Evolutionary conservation across 1,284 basidiomycete genomes (phyloP).

Genomic region (Cryptococcus maquisensis): DNA sequence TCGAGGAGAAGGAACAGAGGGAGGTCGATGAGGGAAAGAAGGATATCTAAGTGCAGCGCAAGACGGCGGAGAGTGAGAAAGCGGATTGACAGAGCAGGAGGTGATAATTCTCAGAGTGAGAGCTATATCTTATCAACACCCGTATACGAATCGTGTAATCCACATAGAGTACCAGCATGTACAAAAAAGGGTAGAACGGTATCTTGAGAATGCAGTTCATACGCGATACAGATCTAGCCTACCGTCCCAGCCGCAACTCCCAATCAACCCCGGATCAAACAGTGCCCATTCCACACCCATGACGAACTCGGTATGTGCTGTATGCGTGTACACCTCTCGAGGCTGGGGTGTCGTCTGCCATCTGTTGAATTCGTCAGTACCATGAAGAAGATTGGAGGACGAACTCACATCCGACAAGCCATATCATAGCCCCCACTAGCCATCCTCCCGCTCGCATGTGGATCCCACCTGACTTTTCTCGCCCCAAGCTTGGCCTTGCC

Average conservation of each 20-base stretch:
- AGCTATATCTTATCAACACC: too few species aligned
- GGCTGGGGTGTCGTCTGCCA: conserved; percentile 49
- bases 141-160: too few species aligned
- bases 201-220: neutral
- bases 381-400: neutral
- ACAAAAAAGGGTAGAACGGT: too few species aligned
- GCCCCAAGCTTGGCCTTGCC: conserved; percentile 53
- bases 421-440: conserved; percentile 69
- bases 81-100: neutral
- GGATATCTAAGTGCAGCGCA: conserved; percentile 20
- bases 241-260: conserved; percentile 86
- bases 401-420: conserved; percentile 80
- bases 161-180: too few species aligned
- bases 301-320: conserved; percentile 90
- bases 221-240: conserved; percentile 68
- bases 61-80: too few species aligned
- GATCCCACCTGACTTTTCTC: conserved; percentile 51
- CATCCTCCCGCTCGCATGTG: conserved; percentile 68
- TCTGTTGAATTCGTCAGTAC: conserved; percentile 29
- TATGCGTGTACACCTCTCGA: conserved; percentile 55
- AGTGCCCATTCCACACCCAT: conserved; percentile 78
- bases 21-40: conserved; percentile 45
- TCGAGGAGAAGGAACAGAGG: conserved; percentile 60
- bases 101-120: too few species aligned
- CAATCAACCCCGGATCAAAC: conserved; percentile 77